phyloP scores from a whole-genome alignment of 345 rosid species.

The Raphanus sativus region DNA sequence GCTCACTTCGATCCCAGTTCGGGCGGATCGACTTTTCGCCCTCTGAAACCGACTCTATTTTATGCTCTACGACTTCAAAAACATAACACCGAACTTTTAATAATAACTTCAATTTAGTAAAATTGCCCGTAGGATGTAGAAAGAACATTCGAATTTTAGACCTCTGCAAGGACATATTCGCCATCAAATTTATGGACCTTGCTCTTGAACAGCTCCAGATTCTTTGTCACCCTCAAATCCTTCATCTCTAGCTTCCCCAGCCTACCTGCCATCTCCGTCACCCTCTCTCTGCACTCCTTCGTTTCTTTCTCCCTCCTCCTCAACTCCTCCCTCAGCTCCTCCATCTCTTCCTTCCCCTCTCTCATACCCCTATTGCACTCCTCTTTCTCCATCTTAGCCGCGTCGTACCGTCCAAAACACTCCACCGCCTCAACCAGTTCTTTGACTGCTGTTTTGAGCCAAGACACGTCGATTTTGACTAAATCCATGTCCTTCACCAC shows the following conservation, averaged over 20 bases:
- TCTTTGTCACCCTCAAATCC: constrained; percentile 23
- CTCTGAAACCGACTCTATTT: too few relatives aligned
- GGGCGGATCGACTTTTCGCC: too few relatives aligned
- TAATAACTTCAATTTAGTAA: background rate
- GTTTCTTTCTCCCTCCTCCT: constrained; percentile 34
- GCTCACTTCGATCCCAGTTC: too few relatives aligned
- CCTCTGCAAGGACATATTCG: constrained; percentile 9
- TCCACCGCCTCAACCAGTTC: constrained; percentile 52
- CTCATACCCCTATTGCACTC: constrained; percentile 10
- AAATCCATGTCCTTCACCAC: constrained; percentile 81
- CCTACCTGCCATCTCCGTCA: constrained; percentile 36
- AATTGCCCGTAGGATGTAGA: background rate
- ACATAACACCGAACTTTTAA: too few relatives aligned
- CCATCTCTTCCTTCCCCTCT: constrained; percentile 30
- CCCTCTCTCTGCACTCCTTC: constrained; percentile 22
- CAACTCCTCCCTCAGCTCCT: constrained; percentile 45
- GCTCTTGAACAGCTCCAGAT: constrained; percentile 17
- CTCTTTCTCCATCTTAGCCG: constrained; percentile 28
- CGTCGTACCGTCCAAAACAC: constrained; percentile 8
- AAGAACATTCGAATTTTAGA: background rate
- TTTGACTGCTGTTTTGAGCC: constrained; percentile 47
- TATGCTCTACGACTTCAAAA: too few relatives aligned
- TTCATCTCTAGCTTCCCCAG: constrained; percentile 35
- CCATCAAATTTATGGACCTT: constrained; percentile 34
- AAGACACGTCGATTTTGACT: constrained; percentile 55